These are phyloP conservation scores for Turnera subulata DNA, from an alignment of 345 rosid species.

Conservation along the genomic window DNA sequence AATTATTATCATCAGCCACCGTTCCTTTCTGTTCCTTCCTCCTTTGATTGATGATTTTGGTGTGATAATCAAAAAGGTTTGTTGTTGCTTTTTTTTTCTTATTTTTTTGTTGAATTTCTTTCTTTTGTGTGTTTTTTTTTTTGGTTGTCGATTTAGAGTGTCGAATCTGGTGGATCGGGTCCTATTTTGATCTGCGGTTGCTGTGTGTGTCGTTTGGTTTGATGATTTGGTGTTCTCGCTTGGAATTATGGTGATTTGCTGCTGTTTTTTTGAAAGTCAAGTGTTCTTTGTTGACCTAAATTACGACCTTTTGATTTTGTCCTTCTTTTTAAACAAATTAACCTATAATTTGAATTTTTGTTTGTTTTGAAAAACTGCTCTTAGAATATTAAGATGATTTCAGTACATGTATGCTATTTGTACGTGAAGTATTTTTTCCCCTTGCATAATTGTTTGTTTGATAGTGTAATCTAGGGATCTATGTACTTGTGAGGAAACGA, in stretches of 20 bases:
- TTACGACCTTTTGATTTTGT: not conserved
- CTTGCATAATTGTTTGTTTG: too few species aligned
- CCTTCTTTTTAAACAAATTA: not conserved
- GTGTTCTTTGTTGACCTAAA: not conserved
- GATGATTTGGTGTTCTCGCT: not conserved
- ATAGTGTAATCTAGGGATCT: too few species aligned
- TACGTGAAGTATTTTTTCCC: too few species aligned
- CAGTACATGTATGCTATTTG: not conserved
- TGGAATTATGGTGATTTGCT: not conserved
- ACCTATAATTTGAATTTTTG: not conserved
- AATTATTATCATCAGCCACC: too few species aligned
- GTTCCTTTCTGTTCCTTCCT: not conserved
- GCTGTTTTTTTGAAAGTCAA: not conserved
- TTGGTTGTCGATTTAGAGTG: conserved; percentile 2
- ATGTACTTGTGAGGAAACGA: too few species aligned
- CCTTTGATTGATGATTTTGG: not conserved
- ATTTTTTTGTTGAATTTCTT: not conserved
- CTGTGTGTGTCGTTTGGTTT: not conserved
- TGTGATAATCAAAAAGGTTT: not conserved
- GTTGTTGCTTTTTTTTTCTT: too few species aligned
- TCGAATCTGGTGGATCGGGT: conserved; percentile 12
- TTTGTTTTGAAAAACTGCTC: not conserved
- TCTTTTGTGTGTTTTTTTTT: too few species aligned
- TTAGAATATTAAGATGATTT: too few species aligned
- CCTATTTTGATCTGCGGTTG: not conserved